phyloP scores from a whole-genome alignment of 352 stramenopile genomes.

The Globisporangium heterothallicum region DNA sequence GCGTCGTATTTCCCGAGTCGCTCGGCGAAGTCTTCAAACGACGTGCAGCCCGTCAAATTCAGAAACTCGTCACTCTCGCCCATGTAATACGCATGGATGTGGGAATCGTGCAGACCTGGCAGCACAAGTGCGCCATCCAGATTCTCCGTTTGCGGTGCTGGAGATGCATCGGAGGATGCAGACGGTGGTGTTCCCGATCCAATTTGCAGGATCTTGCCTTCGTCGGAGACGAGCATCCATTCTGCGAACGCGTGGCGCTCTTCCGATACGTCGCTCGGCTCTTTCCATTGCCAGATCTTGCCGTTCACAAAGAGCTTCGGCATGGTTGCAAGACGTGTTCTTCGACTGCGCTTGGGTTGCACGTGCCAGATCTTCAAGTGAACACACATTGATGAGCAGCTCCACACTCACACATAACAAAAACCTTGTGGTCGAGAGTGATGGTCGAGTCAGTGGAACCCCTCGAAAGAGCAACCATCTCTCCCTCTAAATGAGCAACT shows the following conservation, averaged over 20 bases:
- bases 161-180: conserved; percentile 7
- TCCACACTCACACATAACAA: neutral
- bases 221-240: conserved; percentile 59
- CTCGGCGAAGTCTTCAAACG: conserved; percentile 62
- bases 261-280: conserved; percentile 1
- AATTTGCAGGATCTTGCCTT: conserved; percentile 33
- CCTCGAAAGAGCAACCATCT: neutral
- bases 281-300: conserved; percentile 66
- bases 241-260: conserved; percentile 22
- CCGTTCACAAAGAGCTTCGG: conserved; percentile 52
- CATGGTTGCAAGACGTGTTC: conserved; percentile 10
- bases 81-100: conserved; percentile 85
- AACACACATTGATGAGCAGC: conserved; percentile 5
- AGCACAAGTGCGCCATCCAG: conserved; percentile 61
- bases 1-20: conserved; percentile 53
- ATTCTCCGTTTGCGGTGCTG: conserved; percentile 28
- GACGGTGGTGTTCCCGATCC: conserved; percentile 18
- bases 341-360: neutral
- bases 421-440: neutral
- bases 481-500: neutral
- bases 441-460: neutral
- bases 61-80: conserved; percentile 83
- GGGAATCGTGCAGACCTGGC: conserved; percentile 83
- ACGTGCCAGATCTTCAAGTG: conserved; percentile 10
- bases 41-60: conserved; percentile 65